Evolutionary conservation across 306 rosid genomes (phyloP).

Genomic region (Cucumis cinereus): DNA sequence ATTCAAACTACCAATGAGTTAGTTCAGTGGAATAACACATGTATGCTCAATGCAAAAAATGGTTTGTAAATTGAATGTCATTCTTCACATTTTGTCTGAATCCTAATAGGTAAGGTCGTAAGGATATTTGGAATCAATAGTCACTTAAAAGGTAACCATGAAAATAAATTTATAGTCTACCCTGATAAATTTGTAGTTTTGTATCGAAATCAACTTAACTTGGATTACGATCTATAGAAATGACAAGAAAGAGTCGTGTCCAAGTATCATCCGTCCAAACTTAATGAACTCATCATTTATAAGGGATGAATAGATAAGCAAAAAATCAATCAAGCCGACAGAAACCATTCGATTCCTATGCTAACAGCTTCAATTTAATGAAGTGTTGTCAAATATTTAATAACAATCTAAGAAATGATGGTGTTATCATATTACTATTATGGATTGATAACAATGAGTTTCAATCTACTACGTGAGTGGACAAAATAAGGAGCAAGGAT

Average conservation of each 20-base stretch:
- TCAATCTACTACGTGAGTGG: not conserved
- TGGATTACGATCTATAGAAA: not conserved
- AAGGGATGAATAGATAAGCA: not conserved
- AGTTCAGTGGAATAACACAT: not conserved
- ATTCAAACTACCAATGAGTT: not conserved
- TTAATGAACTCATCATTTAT: not conserved
- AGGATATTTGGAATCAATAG: not conserved
- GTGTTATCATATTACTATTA: not conserved
- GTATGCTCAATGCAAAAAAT: conserved; percentile 1
- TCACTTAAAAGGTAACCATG: not conserved
- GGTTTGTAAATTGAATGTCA: not conserved
- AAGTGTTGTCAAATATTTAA: not conserved
- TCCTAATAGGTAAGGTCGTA: not conserved
- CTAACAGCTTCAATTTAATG: not conserved
- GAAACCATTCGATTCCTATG: not conserved
- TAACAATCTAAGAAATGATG: not conserved
- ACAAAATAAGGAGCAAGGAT: not conserved
- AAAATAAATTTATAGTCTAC: not conserved
- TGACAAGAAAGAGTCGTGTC: not conserved
- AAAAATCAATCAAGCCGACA: not conserved
- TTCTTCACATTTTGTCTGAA: not conserved
- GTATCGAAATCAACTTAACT: not conserved
- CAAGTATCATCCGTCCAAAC: not conserved
- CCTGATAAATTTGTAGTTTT: not conserved
- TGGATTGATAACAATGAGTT: not conserved